A percentile compares a stretch with the other conserved stretches of the same genome.
These are phyloP conservation scores for Paecilomyces formosus DNA, from an alignment of 2,329 filamentous ascomycete genomes.

Conservation along the genomic window DNA sequence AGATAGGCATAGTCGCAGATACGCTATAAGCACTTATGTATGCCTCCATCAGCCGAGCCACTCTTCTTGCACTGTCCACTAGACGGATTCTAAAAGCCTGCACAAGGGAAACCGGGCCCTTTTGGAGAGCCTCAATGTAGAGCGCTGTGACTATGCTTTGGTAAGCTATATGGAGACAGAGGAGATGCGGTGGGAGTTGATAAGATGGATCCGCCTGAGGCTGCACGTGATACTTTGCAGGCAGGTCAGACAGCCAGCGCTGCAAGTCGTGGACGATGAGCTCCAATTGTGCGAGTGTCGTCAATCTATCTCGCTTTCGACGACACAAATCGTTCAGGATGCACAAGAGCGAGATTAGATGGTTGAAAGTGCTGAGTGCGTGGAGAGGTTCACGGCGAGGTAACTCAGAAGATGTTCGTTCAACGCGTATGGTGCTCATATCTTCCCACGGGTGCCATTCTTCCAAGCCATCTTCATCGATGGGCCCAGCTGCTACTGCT, in stretches of 20 bases:
- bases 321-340: slow-evolving; percentile 26
- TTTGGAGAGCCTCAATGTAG: slow-evolving; percentile 16
- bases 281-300: slow-evolving; percentile 19
- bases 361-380: slow-evolving; percentile 47
- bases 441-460: slow-evolving; percentile 68
- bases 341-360: slow-evolving; percentile 33
- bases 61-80: slow-evolving; percentile 25
- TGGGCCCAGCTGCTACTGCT: slow-evolving; percentile 38
- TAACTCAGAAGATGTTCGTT: slow-evolving; percentile 14
- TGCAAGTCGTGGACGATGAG: slow-evolving; percentile 23
- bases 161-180: slow-evolving; percentile 27
- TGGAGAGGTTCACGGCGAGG: slow-evolving; percentile 34
- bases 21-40: slow-evolving; percentile 35
- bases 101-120: slow-evolving; percentile 5
- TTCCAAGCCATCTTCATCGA: slow-evolving; percentile 61
- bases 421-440: slow-evolving; percentile 25
- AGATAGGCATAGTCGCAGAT: slow-evolving; percentile 33
- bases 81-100: slow-evolving; percentile 6
- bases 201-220: slow-evolving; percentile 16
- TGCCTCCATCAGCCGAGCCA: slow-evolving; percentile 24
- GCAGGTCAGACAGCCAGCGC: slow-evolving; percentile 23
- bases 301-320: slow-evolving; percentile 14
- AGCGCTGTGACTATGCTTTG: slow-evolving; percentile 19
- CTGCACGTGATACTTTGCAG: slow-evolving; percentile 21
- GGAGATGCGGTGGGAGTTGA: slow-evolving; percentile 23